phyloP scores from a whole-genome alignment of 306 rosid genomes.

The Echinosophora koreensis region DNA sequence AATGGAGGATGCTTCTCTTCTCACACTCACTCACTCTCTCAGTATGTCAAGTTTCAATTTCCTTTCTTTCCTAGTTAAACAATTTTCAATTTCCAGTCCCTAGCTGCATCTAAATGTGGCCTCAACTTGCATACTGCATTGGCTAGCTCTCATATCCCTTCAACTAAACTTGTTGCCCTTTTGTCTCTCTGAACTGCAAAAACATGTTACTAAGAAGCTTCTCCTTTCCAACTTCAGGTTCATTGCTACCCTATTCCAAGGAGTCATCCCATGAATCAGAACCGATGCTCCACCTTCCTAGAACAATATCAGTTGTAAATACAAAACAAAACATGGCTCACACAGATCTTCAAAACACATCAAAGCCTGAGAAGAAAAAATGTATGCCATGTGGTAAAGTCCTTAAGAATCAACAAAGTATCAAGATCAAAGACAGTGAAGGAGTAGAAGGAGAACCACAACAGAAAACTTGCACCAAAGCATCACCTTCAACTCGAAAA shows the following conservation, averaged over 20 bases:
- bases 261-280: constrained; percentile 55
- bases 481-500: constrained; percentile 46
- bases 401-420: constrained; percentile 11
- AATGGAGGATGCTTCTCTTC: background rate
- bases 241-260: constrained; percentile 59
- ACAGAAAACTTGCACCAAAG: constrained; percentile 20
- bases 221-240: constrained; percentile 59
- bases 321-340: constrained; percentile 41
- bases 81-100: background rate
- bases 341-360: constrained; percentile 30
- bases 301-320: constrained; percentile 54
- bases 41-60: background rate
- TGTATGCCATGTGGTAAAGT: constrained; percentile 3
- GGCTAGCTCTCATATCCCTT: background rate
- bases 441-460: constrained; percentile 26
- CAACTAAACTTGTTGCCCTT: no score
- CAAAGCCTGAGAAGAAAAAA: constrained; percentile 43
- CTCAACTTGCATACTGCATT: background rate
- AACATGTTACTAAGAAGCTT: constrained; percentile 78
- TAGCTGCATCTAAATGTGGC: background rate
- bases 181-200: background rate
- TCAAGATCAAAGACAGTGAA: constrained; percentile 35
- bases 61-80: background rate
- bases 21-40: background rate
- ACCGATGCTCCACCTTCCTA: constrained; percentile 44